phyloP scores from a whole-genome alignment of 2,329 filamentous ascomycete genomes.

The Capronia epimyces region DNA sequence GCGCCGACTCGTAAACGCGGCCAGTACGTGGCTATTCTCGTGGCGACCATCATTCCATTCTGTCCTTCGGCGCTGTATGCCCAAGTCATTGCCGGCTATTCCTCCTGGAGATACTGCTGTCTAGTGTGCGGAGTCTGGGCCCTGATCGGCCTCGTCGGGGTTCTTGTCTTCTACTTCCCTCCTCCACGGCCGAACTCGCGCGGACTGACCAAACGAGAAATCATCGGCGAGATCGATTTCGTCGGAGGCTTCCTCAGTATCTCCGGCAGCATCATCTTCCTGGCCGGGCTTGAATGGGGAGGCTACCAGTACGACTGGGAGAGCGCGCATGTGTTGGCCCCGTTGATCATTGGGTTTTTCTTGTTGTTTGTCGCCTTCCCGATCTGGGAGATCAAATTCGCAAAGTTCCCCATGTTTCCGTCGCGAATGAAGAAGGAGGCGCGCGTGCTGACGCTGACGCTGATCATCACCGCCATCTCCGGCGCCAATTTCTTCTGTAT shows the following conservation, averaged over 20 bases:
- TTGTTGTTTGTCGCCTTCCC: conserved; percentile 40
- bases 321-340: conserved; percentile 43
- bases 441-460: conserved; percentile 47
- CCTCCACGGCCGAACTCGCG: conserved; percentile 39
- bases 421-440: conserved; percentile 44
- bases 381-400: conserved; percentile 45
- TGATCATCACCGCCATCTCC: conserved; percentile 56
- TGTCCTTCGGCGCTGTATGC: conserved; percentile 58
- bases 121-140: conserved; percentile 42
- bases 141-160: conserved; percentile 40
- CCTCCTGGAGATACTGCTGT: conserved; percentile 43
- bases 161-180: conserved; percentile 43
- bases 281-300: conserved; percentile 50
- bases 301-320: conserved; percentile 41
- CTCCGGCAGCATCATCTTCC: conserved; percentile 44
- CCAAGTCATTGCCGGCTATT: conserved; percentile 49
- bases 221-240: conserved; percentile 48
- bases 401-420: conserved; percentile 45
- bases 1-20: conserved; percentile 61
- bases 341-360: conserved; percentile 42
- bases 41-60: conserved; percentile 59
- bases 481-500: conserved; percentile 56
- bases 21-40: conserved; percentile 55
- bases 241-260: conserved; percentile 47
- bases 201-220: conserved; percentile 31